Conservation (phyloP, 345 rosid species). For the Pseudoturritis turrita region DNA sequence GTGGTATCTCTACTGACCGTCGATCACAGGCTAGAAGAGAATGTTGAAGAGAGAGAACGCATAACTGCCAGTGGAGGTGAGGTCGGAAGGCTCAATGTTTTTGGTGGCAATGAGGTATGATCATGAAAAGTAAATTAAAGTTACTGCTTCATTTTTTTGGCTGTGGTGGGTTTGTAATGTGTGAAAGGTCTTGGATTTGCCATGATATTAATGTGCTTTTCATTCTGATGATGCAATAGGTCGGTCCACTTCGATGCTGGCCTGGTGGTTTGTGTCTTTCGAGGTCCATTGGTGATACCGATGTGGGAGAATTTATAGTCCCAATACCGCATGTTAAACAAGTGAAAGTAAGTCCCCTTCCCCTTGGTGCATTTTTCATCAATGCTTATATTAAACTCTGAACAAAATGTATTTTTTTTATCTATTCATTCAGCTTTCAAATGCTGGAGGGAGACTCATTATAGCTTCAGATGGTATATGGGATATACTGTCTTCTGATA, state of each 20-base stretch:
- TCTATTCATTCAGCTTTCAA: conserved; percentile 56
- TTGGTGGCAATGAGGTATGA: conserved; percentile 92
- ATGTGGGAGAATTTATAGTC: conserved; percentile 96
- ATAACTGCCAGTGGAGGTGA: conserved; percentile 99
- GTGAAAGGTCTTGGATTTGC: neutral
- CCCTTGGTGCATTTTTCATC: neutral
- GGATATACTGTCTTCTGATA: conserved; percentile 90
- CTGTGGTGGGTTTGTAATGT: neutral
- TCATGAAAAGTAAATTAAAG: neutral
- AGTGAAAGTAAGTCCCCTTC: conserved; percentile 67
- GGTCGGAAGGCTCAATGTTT: conserved; percentile 96
- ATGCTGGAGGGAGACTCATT: conserved; percentile 92
- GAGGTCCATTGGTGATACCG: conserved; percentile 97
- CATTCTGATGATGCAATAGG: conserved; percentile 38
- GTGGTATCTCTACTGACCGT: conserved; percentile 93
- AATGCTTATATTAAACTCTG: neutral
- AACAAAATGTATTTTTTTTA: neutral
- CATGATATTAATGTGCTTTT: neutral
- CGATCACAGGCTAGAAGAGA: conserved; percentile 98
- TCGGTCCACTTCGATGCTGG: conserved; percentile 99
- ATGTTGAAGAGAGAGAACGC: conserved; percentile 96
- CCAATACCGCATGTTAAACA: conserved; percentile 99
- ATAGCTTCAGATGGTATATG: conserved; percentile 99
- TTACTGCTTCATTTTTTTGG: neutral
- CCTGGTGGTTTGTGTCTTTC: conserved; percentile 99